Base-by-base conservation (phyloP, 192 early-diverging fungal species). In the Lobulomyces angularis region DNA sequence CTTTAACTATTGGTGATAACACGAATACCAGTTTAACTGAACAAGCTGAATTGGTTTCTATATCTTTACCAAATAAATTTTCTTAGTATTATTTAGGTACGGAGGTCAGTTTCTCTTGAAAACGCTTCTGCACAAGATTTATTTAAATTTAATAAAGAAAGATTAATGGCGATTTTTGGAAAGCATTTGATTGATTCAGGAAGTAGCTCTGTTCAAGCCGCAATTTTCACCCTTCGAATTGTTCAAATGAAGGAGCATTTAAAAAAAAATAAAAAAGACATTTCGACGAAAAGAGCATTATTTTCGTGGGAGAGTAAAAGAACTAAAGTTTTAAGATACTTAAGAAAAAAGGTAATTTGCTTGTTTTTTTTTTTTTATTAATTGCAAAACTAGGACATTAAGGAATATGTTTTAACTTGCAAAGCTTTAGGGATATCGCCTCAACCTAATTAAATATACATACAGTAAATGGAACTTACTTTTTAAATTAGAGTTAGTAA, bases 181-280 rank as follows among this genome's bases (percentile, higher is more conserved):
- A 62, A 82, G 32, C 61, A 58, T 22, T 71, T 74, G 23, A 70
- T 69, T 21, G 93, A 97, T 58, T 88, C 90, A 8, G 93, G 93
- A 12, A 88, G 82, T 48, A 63, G 88, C 4, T 86, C 88, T 58
- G 93, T 91, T 9, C 93, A 97, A 79, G 93, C 86, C 29, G 90
- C 90, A 1, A 68, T 93, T 24, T 77, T 88, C 62, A 89, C 85
- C 17, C 77, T 90, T 36, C 77, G 82, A 41, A 90, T 97, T 48
- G 77, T 86, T 43, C 83, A 86, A 43, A 67, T 97, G 52, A 48
- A 79, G 40, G 67, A 76, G 12, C 93, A 97, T 56, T 46, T 94
- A 48, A 56, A 70, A 32, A 64, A 67, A 23, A 69, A 86, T 59
- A 67, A 61, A 41, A 97, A 97, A 64, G 93, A 97, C 61, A 83